phyloP scores from a whole-genome alignment of 345 rosid species.

The Rhizophora apiculata region DNA sequence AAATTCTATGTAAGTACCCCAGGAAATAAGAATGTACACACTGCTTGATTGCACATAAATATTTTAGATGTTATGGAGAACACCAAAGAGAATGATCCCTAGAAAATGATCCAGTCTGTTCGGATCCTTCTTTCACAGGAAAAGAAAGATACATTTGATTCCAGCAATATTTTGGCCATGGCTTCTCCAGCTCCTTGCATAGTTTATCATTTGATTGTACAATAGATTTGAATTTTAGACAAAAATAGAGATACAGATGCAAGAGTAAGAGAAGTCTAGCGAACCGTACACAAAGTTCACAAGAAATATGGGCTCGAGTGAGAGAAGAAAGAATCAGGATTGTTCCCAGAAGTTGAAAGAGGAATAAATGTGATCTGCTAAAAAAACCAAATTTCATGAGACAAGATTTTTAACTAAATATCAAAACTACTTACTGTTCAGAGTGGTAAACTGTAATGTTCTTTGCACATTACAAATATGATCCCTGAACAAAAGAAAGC shows the following conservation, averaged over 20 bases:
- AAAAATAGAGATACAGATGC: no score
- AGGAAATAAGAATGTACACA: not conserved
- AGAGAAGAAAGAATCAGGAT: not conserved
- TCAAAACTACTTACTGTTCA: conserved; percentile 61
- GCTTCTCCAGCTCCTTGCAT: not conserved
- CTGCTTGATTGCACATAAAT: not conserved
- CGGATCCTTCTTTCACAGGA: not conserved
- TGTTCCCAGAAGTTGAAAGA: not conserved
- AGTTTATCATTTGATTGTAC: not conserved
- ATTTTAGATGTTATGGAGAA: not conserved
- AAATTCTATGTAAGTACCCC: not conserved
- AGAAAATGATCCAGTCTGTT: no score
- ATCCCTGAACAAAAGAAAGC: conserved; percentile 50
- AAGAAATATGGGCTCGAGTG: not conserved
- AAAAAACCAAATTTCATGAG: not conserved
- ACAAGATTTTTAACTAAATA: not conserved
- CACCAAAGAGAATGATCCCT: no score
- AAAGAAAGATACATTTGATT: not conserved
- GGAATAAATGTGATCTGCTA: not conserved
- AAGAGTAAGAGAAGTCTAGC: no score
- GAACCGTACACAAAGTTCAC: not conserved
- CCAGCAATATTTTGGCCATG: no score
- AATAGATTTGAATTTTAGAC: no score
- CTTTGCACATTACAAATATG: conserved; percentile 80
- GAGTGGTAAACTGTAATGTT: conserved; percentile 69